Base-by-base conservation (phyloP, 768 basidiomycete species). In the Sarcomyxa edulis region DNA sequence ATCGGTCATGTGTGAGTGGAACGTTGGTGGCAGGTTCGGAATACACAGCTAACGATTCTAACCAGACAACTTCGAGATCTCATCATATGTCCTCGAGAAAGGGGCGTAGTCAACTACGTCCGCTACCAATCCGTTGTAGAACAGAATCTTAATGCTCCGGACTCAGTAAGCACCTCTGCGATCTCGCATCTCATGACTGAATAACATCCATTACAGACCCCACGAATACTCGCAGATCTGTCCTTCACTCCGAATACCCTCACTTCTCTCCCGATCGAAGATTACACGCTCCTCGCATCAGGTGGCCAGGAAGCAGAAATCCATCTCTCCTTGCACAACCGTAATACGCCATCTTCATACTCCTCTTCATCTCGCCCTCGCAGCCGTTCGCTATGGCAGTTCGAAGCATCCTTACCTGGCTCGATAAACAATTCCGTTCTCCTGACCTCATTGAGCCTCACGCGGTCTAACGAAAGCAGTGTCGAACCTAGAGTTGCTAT, bases 381-480 rank as follows among this genome's bases (percentile, higher is more conserved):
- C 8, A 37, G 28, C 27, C 31, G 39, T 10, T 10, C 46, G 6
- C 8, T 68, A 3, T 86, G 84, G 82, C 69, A 76, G 35, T 72
- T 67, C 48, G 73, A 75, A 28, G 64, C 61, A 42, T 59, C 55
- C n/a, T 61, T 84, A 12, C 51, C 60, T 1, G 81, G 79, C 5
- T 84, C 83, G 6, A 91, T 91, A 56, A 90, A 91, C 59, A 92
- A 92, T 56, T 84, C 85, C 5, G 78, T 91, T 16, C 65, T 90
- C 40, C 76, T 81, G 36, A 78, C 79, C 12, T 62, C 64, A 3
- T 61, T 84, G 43, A 77, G 69, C 48, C 60, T 84, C 24, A 72
- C 78, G 7, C 65, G 68, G 23, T 76, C 81, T 15, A 61, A 76
- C 43, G 66, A 82, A 53, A 80, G 75, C 55, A 76, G 75, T 45